Conservation (phyloP, 768 basidiomycete genomes). For the Boletus vinaceobasis region DNA sequence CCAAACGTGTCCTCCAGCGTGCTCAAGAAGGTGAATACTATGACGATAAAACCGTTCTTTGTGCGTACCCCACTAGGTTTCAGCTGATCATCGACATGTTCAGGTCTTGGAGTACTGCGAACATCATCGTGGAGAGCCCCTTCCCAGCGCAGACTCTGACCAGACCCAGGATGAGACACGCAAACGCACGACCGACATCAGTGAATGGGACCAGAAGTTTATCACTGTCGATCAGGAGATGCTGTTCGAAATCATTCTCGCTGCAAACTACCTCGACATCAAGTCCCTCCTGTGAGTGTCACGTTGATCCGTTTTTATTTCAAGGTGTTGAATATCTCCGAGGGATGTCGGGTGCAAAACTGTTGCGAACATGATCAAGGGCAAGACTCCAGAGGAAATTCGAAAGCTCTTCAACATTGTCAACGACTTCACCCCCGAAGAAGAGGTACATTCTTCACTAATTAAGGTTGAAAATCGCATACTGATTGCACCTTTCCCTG, state of each 20-base stretch:
- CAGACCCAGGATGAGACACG: slow-evolving; percentile 88
- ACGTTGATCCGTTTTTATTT: not conserved
- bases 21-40: slow-evolving; percentile 72
- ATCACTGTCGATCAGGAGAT: slow-evolving; percentile 99
- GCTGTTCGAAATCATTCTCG: slow-evolving; percentile 99
- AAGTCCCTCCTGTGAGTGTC: slow-evolving; percentile 87
- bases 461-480: not conserved
- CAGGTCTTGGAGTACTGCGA: slow-evolving; percentile 99
- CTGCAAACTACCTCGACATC: slow-evolving; percentile 99
- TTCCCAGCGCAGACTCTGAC: slow-evolving; percentile 80
- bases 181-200: slow-evolving; percentile 97
- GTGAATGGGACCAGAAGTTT: slow-evolving; percentile 99
- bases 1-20: slow-evolving; percentile 93
- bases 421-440: slow-evolving; percentile 98
- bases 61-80: not conserved
- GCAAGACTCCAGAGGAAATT: slow-evolving; percentile 99
- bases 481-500: slow-evolving; percentile 7
- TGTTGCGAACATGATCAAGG: slow-evolving; percentile 99
- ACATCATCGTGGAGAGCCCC: slow-evolving; percentile 96
- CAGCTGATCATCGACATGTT: not conserved
- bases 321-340: slow-evolving; percentile 1
- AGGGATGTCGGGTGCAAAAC: slow-evolving; percentile 99
- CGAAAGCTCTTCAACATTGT: slow-evolving; percentile 97
- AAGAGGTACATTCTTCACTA: slow-evolving; percentile 64
- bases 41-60: not conserved